Evolutionary conservation across 768 basidiomycete genomes (phyloP), one percentile per base, ranked within the genome.

Genomic region (Tulasnella sp.): DNA sequence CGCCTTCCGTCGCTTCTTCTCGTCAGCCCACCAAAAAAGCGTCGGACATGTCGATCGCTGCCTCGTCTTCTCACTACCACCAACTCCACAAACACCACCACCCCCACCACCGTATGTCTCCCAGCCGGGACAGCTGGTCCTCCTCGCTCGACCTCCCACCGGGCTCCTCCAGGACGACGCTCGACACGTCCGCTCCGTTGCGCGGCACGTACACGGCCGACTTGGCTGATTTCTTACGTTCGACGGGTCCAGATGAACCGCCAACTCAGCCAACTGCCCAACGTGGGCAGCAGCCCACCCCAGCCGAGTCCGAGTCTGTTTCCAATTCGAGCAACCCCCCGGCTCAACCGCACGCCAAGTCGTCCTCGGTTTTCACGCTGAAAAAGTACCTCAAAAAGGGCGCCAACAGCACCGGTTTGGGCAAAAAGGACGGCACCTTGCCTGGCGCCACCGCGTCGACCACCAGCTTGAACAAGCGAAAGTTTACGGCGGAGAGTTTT

Each of bases 211-310:
- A 73, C 42, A 80, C 79, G 9, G 44, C 79, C 37, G 79, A 80
- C 42, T 46, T 80, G 31, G 74, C 72, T 48, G 79, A 80, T 60
- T 80, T 80, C 34, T 58, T 80, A n/a, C 72, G 79, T 24, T 46
- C 44, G 28, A 80, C 79, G 31, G 79, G 79, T 31, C 79, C 79
- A n/a, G 74, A 44, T 31, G 44, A 58, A 24, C 44, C 28, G 72
- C 72, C 40, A 4, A 7, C 74, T 48, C 74, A 20, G 72, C 34
- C 31, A 42, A 22, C 74, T 37, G n/a, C n/a, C n/a, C 74, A 75
- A 24, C 73, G 8, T 7, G 34, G 8, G 22, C 73, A n/a, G 3
- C 74, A 3, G n/a, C 16, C 40, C 73, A 2, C 24, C 7, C 41
- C n/a, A 24, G 4, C 72, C 24, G 76, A 42, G 14, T 44, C 44